Evolutionary conservation across 2,329 filamentous ascomycete genomes (phyloP), one percentile per base, ranked within the genome.

Genomic region (Scytalidium sp.): DNA sequence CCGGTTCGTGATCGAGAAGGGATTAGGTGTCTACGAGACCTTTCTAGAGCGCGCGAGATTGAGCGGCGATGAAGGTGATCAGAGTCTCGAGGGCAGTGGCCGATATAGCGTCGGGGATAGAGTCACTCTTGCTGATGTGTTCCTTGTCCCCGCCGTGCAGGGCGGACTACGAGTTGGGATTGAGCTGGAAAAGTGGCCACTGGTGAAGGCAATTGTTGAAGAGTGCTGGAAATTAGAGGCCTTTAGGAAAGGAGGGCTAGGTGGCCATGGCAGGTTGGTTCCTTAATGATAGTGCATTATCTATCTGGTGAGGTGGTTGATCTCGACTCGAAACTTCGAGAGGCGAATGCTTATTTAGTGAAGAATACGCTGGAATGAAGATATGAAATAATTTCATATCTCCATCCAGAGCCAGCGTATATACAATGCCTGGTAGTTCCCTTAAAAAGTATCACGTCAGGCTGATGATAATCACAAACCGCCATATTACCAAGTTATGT

Each of bases 71-170:
- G n/a, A 11, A 13, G 13, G 52, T 5, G 54, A 65, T n/a, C n/a
- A n/a, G n/a, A 47, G 72, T 55, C 43, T 67, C n/a, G n/a, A n/a
- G n/a, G n/a, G n/a, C n/a, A n/a, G n/a, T 0, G 78, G 79, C 0
- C 67, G 52, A 25, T 84, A 75, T 56, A 81, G 77, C 3, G 74
- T 81, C 7, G 82, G 80, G 0, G 75, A 84, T 61, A 49, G 62
- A 0, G 59, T 85, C 3, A 80, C 75, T 0, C 52, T 85, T 55
- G 82, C 83, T 2, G 83, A 85, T 64, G 72, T 77, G 20, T 80
- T 75, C 56, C 62, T 85, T 19, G 61, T 83, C 45, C 81, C 81
- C 4, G 80, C 80, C 1, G 70, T 79, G 21, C 81, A 80, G 74
- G 76, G 75, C 10, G 81, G 81, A 0, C 65, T 78, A 64, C 67